Evolutionary conservation across 257 asterid species (phyloP).

Genomic region (Ocimum tenuiflorum): DNA sequence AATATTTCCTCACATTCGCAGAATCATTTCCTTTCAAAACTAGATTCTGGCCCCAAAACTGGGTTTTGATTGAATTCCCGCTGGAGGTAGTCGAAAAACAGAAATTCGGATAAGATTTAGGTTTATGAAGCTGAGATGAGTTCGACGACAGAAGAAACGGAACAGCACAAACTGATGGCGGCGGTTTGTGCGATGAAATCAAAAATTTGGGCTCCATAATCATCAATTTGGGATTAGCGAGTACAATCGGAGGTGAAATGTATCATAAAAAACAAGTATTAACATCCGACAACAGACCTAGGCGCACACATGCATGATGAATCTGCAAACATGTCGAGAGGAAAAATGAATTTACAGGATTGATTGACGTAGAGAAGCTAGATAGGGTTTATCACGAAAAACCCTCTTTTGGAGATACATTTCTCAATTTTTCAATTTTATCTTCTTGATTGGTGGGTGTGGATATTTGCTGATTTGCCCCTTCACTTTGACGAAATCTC

Average conservation of each 20-base stretch:
- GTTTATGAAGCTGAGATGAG: constrained; percentile 33
- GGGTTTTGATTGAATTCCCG: constrained; percentile 28
- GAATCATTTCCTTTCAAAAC: constrained; percentile 27
- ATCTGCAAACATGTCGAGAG: background rate
- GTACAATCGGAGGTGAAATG: constrained; percentile 8
- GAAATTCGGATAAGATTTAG: constrained; percentile 19
- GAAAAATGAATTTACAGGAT: background rate
- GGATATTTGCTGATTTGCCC: constrained; percentile 21
- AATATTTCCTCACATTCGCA: constrained; percentile 26
- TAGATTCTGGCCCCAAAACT: constrained; percentile 44
- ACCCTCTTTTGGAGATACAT: constrained; percentile 28
- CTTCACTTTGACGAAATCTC: background rate
- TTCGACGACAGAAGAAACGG: constrained; percentile 48
- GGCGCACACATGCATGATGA: background rate
- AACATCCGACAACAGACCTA: constrained; percentile 16
- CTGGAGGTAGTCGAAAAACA: constrained; percentile 23
- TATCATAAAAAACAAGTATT: constrained; percentile 15
- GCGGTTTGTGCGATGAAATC: constrained; percentile 39
- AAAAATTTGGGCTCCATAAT: constrained; percentile 57
- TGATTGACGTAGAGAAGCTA: constrained; percentile 31
- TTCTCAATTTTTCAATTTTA: background rate
- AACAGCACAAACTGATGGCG: constrained; percentile 39
- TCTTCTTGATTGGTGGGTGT: constrained; percentile 21
- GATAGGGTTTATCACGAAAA: constrained; percentile 51
- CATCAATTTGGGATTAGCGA: constrained; percentile 1